Percentiles rank a stretch among this genome's conserved stretches.
These are phyloP conservation scores for Entomortierella parvispora DNA, from an alignment of 192 early-diverging fungal species.

Conservation along the genomic window DNA sequence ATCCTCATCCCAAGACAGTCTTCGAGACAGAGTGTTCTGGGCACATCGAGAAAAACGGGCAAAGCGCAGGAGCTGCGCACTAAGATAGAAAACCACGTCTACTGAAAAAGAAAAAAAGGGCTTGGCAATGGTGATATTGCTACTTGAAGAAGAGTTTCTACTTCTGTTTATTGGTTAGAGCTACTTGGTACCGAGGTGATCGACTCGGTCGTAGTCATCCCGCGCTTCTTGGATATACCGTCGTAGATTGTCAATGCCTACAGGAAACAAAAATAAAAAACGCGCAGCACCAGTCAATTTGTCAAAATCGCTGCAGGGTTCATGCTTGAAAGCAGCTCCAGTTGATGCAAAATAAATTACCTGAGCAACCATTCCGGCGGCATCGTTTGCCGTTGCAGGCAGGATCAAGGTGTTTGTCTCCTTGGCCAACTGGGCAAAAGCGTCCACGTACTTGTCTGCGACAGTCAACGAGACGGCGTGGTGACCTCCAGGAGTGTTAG, in stretches of 20 bases:
- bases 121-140: too few relatives aligned
- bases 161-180: not conserved
- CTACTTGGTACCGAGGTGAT: not conserved
- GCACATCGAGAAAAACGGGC: too few relatives aligned
- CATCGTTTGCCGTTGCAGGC: slow-evolving; percentile 84
- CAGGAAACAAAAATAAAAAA: not conserved
- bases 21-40: too few relatives aligned
- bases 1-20: too few relatives aligned
- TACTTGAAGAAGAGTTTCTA: too few relatives aligned
- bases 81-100: too few relatives aligned
- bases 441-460: slow-evolving; percentile 97
- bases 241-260: slow-evolving; percentile 63
- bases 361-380: slow-evolving; percentile 91
- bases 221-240: slow-evolving; percentile 58
- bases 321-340: too few relatives aligned
- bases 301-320: not conserved
- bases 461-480: slow-evolving; percentile 91
- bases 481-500: slow-evolving; percentile 67
- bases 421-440: slow-evolving; percentile 93
- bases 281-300: not conserved
- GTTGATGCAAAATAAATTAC: too few relatives aligned
- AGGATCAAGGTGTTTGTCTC: slow-evolving; percentile 91
- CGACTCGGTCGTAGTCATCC: not conserved
- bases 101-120: too few relatives aligned
- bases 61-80: too few relatives aligned